Percentiles rank a stretch among this genome's conserved stretches.
Evolutionary conservation across 306 rosid genomes (phyloP).

Genomic region (Lathyrus aphaca): DNA sequence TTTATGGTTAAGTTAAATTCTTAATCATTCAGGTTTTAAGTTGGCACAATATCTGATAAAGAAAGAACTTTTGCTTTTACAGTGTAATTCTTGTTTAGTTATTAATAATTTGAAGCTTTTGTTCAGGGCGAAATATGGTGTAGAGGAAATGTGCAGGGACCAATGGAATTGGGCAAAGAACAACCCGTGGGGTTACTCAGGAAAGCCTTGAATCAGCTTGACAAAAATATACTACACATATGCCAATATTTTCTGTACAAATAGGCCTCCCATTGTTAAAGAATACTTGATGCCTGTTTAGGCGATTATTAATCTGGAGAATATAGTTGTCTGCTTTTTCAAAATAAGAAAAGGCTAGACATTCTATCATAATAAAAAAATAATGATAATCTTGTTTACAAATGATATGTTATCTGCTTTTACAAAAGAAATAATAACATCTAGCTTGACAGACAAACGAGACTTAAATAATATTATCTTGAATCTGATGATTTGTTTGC

Average conservation of each 20-base stretch:
- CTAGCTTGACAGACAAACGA: too few species aligned
- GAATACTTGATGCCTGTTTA: constrained; percentile 11
- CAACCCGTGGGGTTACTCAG: constrained; percentile 83
- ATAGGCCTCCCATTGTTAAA: constrained; percentile 17
- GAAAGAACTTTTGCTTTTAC: constrained; percentile 13
- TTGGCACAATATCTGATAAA: constrained; percentile 31
- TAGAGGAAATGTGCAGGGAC: constrained; percentile 95
- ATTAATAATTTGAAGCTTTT: constrained; percentile 3
- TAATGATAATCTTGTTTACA: neutral
- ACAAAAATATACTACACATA: constrained; percentile 21
- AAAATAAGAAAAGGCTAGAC: neutral
- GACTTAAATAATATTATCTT: neutral
- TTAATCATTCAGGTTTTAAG: constrained; percentile 13
- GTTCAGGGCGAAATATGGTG: constrained; percentile 56
- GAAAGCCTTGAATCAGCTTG: constrained; percentile 42
- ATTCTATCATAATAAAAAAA: neutral
- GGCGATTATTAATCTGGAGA: neutral
- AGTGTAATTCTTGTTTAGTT: neutral
- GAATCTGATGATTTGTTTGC: constrained; percentile 1
- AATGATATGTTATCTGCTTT: too few species aligned
- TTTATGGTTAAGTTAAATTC: constrained; percentile 1
- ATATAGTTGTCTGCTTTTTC: neutral
- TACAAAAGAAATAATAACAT: too few species aligned
- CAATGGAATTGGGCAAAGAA: constrained; percentile 96
- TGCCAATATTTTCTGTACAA: neutral